Evolutionary conservation across 208 protist genomes (phyloP).

Genomic region (Porcisia deanei): DNA sequence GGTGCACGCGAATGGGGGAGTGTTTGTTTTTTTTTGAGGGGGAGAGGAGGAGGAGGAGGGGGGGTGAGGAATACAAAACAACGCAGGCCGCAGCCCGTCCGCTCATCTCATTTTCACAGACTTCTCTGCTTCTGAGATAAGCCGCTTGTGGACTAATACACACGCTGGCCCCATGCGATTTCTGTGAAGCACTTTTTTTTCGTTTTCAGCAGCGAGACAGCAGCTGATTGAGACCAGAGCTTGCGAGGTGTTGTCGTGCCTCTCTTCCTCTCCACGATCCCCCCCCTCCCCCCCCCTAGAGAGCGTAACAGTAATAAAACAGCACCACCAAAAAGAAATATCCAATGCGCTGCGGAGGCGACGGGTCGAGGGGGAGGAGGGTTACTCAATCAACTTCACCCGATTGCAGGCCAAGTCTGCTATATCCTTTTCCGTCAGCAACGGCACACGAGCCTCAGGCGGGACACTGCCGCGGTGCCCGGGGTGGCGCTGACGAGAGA

Average conservation of each 20-base stretch:
- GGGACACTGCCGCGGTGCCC: not conserved
- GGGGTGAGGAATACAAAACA: not conserved
- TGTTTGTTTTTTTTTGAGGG: not conserved
- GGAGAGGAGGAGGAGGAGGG: too few species aligned
- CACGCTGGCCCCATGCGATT: not conserved
- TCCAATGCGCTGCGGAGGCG: not conserved
- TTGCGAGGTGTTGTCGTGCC: not conserved
- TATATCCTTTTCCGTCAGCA: constrained; percentile 41
- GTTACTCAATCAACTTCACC: constrained; percentile 34
- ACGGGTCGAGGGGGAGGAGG: not conserved
- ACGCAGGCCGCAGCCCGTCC: not conserved
- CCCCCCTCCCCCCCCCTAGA: not conserved
- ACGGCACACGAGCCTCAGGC: not conserved
- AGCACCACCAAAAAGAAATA: constrained; percentile 14
- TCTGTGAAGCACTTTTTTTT: not conserved
- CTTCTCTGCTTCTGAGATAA: too few species aligned
- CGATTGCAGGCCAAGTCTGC: constrained; percentile 33
- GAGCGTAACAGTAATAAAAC: not conserved
- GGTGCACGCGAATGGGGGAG: not conserved
- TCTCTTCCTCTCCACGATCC: too few species aligned
- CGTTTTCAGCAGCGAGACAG: not conserved
- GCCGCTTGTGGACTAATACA: not conserved
- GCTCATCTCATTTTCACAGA: not conserved
- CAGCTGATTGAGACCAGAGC: not conserved
- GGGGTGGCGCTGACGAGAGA: not conserved